These are phyloP conservation scores for Phytopythium cucurbitacearum DNA, from an alignment of 352 stramenopile species.

Conservation along the genomic window DNA sequence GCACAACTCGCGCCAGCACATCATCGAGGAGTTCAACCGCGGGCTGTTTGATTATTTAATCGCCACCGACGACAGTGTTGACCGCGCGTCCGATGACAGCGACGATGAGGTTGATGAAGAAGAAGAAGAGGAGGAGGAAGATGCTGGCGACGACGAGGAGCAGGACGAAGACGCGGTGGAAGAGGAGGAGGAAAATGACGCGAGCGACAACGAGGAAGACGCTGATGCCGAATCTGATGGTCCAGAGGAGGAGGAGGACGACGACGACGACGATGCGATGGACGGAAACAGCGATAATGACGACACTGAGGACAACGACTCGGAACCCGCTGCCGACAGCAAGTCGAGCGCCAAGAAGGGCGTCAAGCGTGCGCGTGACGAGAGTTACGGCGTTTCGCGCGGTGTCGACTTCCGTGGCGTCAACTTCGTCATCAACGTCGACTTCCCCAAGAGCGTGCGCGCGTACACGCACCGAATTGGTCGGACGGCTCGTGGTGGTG, in stretches of 20 bases:
- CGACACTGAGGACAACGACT: conserved; percentile 26
- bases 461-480: conserved; percentile 99
- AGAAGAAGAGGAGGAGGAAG: conserved; percentile 60
- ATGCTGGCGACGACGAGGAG: conserved; percentile 28
- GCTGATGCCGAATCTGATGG: conserved; percentile 19
- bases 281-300: conserved; percentile 21
- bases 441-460: conserved; percentile 93
- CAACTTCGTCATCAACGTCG: conserved; percentile 99
- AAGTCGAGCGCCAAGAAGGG: conserved; percentile 26
- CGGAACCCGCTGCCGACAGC: conserved; percentile 16
- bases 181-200: conserved; percentile 34
- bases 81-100: conserved; percentile 67
- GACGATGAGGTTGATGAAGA: conserved; percentile 67
- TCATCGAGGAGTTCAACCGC: conserved; percentile 93
- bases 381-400: conserved; percentile 94
- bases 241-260: conserved; percentile 35
- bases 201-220: conserved; percentile 44
- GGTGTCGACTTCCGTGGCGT: conserved; percentile 98
- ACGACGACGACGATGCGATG: conserved; percentile 84
- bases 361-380: conserved; percentile 70
- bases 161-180: conserved; percentile 37
- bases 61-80: conserved; percentile 96
- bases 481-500: conserved; percentile 94
- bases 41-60: conserved; percentile 99
- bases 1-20: conserved; percentile 96